phyloP scores from a whole-genome alignment of 768 basidiomycete species.

The Boletus sp. region DNA sequence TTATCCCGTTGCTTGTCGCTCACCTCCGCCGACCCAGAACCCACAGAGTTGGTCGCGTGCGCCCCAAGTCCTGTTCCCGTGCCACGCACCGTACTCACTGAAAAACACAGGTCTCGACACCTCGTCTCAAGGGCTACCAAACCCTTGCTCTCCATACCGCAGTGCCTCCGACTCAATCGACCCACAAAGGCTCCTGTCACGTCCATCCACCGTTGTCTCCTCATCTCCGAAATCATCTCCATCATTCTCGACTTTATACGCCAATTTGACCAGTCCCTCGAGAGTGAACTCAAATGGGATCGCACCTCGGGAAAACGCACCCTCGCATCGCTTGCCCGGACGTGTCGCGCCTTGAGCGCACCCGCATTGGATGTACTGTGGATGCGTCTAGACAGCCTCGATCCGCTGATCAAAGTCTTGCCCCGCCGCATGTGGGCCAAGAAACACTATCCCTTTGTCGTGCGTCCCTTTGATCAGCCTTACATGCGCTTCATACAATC shows the following conservation, averaged over 20 bases:
- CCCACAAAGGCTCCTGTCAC: not conserved
- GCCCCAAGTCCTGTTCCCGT: not conserved
- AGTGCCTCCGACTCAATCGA: not conserved
- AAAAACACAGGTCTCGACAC: not conserved
- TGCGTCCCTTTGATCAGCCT: conserved; percentile 5
- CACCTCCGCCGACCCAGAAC: not conserved
- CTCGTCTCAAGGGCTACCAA: not conserved
- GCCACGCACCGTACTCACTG: not conserved
- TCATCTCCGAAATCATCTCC: conserved; percentile 20
- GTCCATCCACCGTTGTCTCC: conserved; percentile 20
- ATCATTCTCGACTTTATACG: conserved; percentile 23
- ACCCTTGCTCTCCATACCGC: not conserved
- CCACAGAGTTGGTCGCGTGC: conserved; percentile 1
- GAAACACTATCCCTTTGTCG: conserved; percentile 19
- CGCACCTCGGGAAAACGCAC: conserved; percentile 18
- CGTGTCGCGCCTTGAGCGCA: conserved; percentile 22
- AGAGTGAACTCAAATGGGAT: conserved; percentile 13
- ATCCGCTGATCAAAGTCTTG: conserved; percentile 25
- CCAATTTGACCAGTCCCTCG: conserved; percentile 20
- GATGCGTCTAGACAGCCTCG: conserved; percentile 27
- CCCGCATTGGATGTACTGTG: conserved; percentile 27
- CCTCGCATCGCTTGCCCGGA: conserved; percentile 27
- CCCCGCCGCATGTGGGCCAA: conserved; percentile 26
- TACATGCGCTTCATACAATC: not conserved
- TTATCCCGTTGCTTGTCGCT: not conserved